Evolutionary conservation across 1,284 basidiomycete genomes (phyloP), one percentile per base, ranked within the genome.

Genomic region (Moesziomyces sp.): DNA sequence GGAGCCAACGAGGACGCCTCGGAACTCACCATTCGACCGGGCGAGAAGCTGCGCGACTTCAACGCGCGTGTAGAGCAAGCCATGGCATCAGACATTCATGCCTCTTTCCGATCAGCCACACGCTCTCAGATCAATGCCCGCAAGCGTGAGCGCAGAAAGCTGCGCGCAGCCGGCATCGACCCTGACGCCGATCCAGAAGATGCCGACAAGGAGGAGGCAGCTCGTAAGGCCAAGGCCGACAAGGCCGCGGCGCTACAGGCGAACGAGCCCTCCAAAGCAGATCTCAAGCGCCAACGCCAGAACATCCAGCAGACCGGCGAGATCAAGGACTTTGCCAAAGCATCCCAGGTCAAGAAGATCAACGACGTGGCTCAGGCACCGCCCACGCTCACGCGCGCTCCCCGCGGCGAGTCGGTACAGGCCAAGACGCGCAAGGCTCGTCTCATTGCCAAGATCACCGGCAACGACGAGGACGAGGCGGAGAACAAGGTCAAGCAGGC

Each of bases 11-110:
- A 58, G 3, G 38, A 46, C 30, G 21, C 59, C 9, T 33, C 60
- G 13, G 42, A 72, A 16, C 64, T 82, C 55, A 75, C 63, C 46
- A 77, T 82, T 45, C 76, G 77, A 43, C 74, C 77, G 0, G 79
- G 79, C 46, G 80, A 82, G 53, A 76, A 76, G 64, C 57, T 82
- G 47, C 59, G 66, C 24, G 79, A 81, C 47, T 82, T 81, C 48
- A 82, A 79, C 45, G 64, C 75, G 16, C 72, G 80, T 42, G 79
- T 82, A 18, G 80, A 81, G 43, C 69, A 71, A 33, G 62, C 77
- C 18, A 74, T 82, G 66, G 71, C 80, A 1, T 42, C 62, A 16
- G 71, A 76, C 14, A 59, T 82, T 18, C 69, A 65, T 21, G 54
- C 67, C 19, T 65, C 79, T 0, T 76, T 79, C 67, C 58, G 66